These are phyloP conservation scores for Atkinsonella hypoxylon DNA, from an alignment of 2,329 filamentous ascomycete species.

Conservation along the genomic window DNA sequence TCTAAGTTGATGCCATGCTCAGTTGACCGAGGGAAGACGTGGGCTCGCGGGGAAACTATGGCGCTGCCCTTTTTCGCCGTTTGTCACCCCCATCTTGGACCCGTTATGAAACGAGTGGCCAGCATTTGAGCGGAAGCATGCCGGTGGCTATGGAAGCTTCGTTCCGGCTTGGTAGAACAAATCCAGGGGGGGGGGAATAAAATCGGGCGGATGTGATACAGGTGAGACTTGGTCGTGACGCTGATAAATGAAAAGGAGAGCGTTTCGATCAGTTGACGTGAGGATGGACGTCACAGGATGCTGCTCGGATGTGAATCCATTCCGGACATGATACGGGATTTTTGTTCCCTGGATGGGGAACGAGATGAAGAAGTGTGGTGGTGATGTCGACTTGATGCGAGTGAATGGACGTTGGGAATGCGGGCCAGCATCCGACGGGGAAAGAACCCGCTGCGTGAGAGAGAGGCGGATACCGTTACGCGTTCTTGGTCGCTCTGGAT, in stretches of 20 bases:
- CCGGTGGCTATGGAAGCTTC: background rate
- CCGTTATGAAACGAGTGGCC: background rate
- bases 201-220: background rate
- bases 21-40: too few relatives aligned
- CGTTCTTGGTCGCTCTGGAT: too few relatives aligned
- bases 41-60: too few relatives aligned
- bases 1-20: too few relatives aligned
- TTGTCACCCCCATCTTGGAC: background rate
- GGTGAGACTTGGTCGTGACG: background rate
- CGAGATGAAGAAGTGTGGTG: background rate
- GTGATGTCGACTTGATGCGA: background rate
- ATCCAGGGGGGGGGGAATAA: background rate
- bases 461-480: too few relatives aligned
- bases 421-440: too few relatives aligned
- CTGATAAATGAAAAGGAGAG: background rate
- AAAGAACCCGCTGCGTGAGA: too few relatives aligned
- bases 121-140: background rate
- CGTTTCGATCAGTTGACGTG: background rate
- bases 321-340: background rate
- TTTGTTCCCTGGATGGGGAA: too few relatives aligned
- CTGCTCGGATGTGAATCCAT: background rate
- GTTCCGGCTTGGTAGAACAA: background rate
- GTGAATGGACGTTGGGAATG: too few relatives aligned
- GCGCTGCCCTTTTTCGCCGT: background rate
- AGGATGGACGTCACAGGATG: background rate